Evolutionary conservation across 1,139 yeast species (phyloP), one percentile per base, ranked within the genome.

Genomic region (Hanseniaspora sp.): DNA sequence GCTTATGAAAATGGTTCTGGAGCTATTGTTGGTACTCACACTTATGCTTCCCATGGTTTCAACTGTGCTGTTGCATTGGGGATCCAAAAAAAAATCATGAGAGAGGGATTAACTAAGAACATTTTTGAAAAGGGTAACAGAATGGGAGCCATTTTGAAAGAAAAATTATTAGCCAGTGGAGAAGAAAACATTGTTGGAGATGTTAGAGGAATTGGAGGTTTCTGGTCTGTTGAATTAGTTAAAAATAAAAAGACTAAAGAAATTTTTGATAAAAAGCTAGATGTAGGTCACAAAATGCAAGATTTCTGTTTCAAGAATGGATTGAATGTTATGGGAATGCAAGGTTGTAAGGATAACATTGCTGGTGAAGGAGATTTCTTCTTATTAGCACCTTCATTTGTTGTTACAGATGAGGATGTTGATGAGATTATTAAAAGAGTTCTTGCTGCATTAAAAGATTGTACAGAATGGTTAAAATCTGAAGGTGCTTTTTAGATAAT

Each of bases 1-100:
- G 73, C 64, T 8, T 72, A 69, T 58, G 69, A 70, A 34, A 64
- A 69, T 15, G 79, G 78, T 40, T 64, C 75, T 29, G 72, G 74
- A 52, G 56, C 55, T 34, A 68, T 75, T 52, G 55, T 66, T 49
- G 80, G 80, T 52, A 76, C 72, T 57, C 79, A 76, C 62, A 77
- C 81, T 8, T 77, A 76, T 59, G 73, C 77, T 53, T 73, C 76
- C 23, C 80, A 77, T 61, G 74, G 73, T n/a, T 74, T 77, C 64
- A 75, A 74, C 62, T 77, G 80, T 65, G 69, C 67, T 51, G 80
- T 76, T 55, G 80, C 67, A 3, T 59, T 63, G 12, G 65, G 62
- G 4, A 62, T 63, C 7, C 64, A 64, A 55, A 49, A 62, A 46
- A 64, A 60, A 48, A 60, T 64, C 46, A 45, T 55, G 49, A 51